Conservation (phyloP, 2,329 filamentous ascomycete species). For the Penicillium italicum region DNA sequence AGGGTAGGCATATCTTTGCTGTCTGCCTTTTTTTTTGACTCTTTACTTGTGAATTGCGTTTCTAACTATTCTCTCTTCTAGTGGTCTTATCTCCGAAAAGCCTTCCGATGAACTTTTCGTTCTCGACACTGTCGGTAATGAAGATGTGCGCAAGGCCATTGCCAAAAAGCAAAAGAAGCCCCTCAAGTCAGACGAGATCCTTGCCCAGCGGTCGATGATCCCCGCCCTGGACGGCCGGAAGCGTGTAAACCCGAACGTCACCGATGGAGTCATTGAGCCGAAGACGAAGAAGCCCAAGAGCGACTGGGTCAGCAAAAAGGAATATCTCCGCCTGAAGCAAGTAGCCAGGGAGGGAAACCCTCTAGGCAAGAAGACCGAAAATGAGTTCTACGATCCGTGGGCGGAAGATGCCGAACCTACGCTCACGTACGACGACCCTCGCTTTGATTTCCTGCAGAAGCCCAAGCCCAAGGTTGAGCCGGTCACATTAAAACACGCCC, state of each 20-base stretch:
- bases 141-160: conserved; percentile 60
- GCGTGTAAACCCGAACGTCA: conserved; percentile 65
- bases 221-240: conserved; percentile 77
- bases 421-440: conserved; percentile 46
- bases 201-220: conserved; percentile 76
- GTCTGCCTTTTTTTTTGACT: neutral
- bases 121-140: conserved; percentile 71
- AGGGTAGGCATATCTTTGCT: conserved; percentile 56
- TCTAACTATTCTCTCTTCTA: conserved; percentile 38
- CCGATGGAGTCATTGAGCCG: conserved; percentile 66
- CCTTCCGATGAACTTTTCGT: conserved; percentile 78
- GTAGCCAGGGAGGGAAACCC: conserved; percentile 66
- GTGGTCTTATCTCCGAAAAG: conserved; percentile 82
- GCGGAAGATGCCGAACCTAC: conserved; percentile 47
- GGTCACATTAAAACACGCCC: conserved; percentile 68
- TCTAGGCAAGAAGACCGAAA: conserved; percentile 55
- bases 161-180: conserved; percentile 74
- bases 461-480: conserved; percentile 67
- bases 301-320: conserved; percentile 79
- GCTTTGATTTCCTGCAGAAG: conserved; percentile 65
- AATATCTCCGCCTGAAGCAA: conserved; percentile 71
- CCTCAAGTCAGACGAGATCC: conserved; percentile 87
- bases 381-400: conserved; percentile 74
- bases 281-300: conserved; percentile 70
- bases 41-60: conserved; percentile 2